Conservation (phyloP, 257 asterid species). For the Petrea volubilis region DNA sequence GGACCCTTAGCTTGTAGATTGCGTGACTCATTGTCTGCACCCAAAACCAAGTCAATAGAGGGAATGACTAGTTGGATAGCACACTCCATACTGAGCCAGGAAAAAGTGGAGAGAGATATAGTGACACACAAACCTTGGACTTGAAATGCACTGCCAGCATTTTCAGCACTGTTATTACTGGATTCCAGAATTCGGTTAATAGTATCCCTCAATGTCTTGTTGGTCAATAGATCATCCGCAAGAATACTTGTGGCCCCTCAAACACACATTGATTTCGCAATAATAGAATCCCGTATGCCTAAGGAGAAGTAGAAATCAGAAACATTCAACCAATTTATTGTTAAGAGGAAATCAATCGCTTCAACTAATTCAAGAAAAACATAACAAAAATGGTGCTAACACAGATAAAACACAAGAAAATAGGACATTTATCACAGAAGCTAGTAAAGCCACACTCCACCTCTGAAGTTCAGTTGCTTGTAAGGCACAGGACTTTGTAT, state of each 20-base stretch:
- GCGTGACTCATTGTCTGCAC: slow-evolving; percentile 90
- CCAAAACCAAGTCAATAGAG: slow-evolving; percentile 7
- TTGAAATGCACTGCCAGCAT: slow-evolving; percentile 75
- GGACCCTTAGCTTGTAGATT: slow-evolving; percentile 77
- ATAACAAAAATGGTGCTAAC: background rate
- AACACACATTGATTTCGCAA: slow-evolving; percentile 69
- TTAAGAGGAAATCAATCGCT: background rate
- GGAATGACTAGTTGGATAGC: slow-evolving; percentile 22
- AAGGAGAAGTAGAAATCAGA: slow-evolving; percentile 26
- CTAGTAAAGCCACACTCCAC: slow-evolving; percentile 92
- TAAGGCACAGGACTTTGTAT: no score
- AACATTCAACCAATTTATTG: no score
- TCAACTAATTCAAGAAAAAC: background rate
- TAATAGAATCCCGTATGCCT: slow-evolving; percentile 90
- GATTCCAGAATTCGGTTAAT: slow-evolving; percentile 83
- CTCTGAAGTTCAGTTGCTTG: no score
- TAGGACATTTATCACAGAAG: slow-evolving; percentile 91
- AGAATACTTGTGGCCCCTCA: slow-evolving; percentile 90
- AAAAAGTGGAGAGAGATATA: background rate
- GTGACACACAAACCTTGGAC: slow-evolving; percentile 75
- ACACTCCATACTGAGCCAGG: slow-evolving; percentile 41
- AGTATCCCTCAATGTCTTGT: slow-evolving; percentile 92
- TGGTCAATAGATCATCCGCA: slow-evolving; percentile 96
- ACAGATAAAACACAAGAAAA: slow-evolving; percentile 5
- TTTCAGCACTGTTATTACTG: slow-evolving; percentile 74